Evolutionary conservation across 805 yeast genomes (phyloP), one percentile per base, ranked within the genome.

Genomic region (Candida oleophila): DNA sequence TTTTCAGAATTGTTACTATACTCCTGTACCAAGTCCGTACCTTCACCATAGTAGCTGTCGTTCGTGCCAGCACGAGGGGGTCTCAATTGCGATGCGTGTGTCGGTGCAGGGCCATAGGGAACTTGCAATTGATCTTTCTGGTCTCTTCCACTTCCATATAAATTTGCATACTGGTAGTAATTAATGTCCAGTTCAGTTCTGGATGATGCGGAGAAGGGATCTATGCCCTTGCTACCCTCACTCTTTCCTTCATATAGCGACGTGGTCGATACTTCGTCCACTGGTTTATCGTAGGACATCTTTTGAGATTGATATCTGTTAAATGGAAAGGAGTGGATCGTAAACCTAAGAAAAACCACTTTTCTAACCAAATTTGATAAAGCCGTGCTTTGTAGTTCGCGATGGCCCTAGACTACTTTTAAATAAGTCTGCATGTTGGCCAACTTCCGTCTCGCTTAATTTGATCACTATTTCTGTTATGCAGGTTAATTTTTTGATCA

Each of bases 141-240:
- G 30, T 7, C 30, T 7, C 11, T 11, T 25, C 11, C 30, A 11
- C 11, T 11, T 11, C 15, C 22, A 21, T 30, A 11, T 11, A 35
- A 5, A 18, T n/a, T 42, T 34, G 40, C 34, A 15, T 15, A 22
- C 32, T 42, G 33, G 20, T 35, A 34, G 36, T 15, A 42, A 18
- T 34, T 18, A 14, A 42, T 18, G 22, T 25, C 25, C 30, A 42
- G 28, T 7, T 34, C 28, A 7, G 40, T 32, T 22, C 38, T 20
- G 8, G n/a, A 8, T 25, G 8, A 8, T 12, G 38, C 12, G 7
- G 36, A 42, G 11, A 42, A 22, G n/a, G 33, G 36, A 14, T 21
- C 14, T 33, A 25, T 7, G 11, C 4, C 40, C 4, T 22, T 15
- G 3, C 9, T 21, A 12, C 12, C 15, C 15, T 22, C 40, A 15